Conservation (phyloP, 139 green algal species). For the Nannochloris sp. region DNA sequence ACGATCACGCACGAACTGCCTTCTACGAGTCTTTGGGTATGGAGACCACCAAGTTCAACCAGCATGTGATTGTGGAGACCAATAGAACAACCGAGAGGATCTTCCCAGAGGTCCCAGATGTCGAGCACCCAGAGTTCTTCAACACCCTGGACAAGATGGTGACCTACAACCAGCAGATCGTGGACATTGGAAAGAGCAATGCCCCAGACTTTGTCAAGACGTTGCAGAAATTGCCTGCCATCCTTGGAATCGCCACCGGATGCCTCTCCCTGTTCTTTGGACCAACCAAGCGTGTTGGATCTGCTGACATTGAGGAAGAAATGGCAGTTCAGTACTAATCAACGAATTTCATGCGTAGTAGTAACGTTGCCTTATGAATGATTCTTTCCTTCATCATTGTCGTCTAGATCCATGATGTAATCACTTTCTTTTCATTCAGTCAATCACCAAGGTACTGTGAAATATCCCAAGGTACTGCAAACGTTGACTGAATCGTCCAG, state of each 20-base stretch:
- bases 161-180: slow-evolving; percentile 70
- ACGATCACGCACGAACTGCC: slow-evolving; percentile 82
- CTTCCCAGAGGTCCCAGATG: slow-evolving; percentile 88
- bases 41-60: slow-evolving; percentile 94
- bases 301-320: slow-evolving; percentile 8
- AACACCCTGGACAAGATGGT: slow-evolving; percentile 71
- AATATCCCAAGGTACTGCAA: too few species aligned
- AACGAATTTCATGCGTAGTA: not conserved
- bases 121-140: slow-evolving; percentile 83
- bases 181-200: slow-evolving; percentile 52
- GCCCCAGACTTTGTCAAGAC: slow-evolving; percentile 61
- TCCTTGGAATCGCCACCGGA: slow-evolving; percentile 69
- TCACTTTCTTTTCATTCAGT: too few species aligned
- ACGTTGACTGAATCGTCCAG: too few species aligned
- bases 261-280: slow-evolving; percentile 36
- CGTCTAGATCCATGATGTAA: too few species aligned
- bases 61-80: slow-evolving; percentile 98
- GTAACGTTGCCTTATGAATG: too few species aligned
- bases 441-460: too few species aligned
- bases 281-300: slow-evolving; percentile 3
- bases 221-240: slow-evolving; percentile 57
- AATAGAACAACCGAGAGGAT: slow-evolving; percentile 94
- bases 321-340: slow-evolving; percentile 9
- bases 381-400: too few species aligned
- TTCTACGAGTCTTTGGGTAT: slow-evolving; percentile 95